Evolutionary conservation across 345 rosid species (phyloP), one percentile per base, ranked within the genome.

Genomic region (Ceriops zippeliana): DNA sequence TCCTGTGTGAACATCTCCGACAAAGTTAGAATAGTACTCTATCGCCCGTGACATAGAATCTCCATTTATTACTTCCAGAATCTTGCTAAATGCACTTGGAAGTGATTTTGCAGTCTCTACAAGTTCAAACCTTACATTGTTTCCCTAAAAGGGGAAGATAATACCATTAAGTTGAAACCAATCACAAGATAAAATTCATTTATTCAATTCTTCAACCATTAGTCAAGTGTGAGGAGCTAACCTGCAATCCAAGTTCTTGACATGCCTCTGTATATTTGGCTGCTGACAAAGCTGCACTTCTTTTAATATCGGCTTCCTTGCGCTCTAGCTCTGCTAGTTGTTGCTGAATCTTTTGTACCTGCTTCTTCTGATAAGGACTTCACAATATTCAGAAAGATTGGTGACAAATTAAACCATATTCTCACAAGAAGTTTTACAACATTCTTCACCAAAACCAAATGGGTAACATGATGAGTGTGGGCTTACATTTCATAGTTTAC

Each of bases 231-330:
- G 58, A 56, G 32, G 58, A 53, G 30, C 11, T 28, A 68, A 91
- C 97, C 96, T 88, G 93, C 86, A 95, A 82, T 31, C 99, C 97
- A 80, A 95, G 91, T 86, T 90, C 99, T 69, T 90, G 93, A 77
- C 93, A 90, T 76, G 99, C 96, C 73, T 95, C 96, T 47, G 76
- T 86, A 68, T 95, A 95, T 65, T 90, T 91, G 67, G 89, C 79
- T 31, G 97, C 93, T 59, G 99, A 91, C 20, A 88, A 75, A 73
- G 92, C 83, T 52, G 87, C 88, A 72, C 84, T 90, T 74, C 96
- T 86, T 83, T 90, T 95, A 72, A 87, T 82, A 81, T 95, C 99
- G 72, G 90, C 76, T 85, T 91, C 96, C 78, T 86, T 95, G 64
- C 97, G 97, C 65, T 91, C 99, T 61, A 95, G 88, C 77, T 95